Percentiles rank a stretch among this genome's conserved stretches.
phyloP scores from a whole-genome alignment of 176 grass and related monocot species.

The Cymbopogon citratus region DNA sequence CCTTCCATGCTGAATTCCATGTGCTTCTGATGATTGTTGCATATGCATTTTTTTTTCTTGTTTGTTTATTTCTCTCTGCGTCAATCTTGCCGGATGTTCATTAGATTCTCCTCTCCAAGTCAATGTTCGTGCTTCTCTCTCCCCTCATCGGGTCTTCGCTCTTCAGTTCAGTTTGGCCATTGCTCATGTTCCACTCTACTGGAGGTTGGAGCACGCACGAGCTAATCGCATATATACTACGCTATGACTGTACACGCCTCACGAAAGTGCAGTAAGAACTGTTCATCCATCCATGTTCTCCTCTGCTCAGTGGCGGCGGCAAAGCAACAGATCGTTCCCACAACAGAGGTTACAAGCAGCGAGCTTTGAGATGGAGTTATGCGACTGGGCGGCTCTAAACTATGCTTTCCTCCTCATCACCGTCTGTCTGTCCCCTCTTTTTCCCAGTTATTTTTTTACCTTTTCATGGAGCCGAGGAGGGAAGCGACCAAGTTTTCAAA shows the following conservation, averaged over 20 bases:
- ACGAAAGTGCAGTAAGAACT: background rate
- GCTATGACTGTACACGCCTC: background rate
- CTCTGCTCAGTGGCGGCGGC: background rate
- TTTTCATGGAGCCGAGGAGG: slow-evolving; percentile 19
- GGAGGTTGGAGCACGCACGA: background rate
- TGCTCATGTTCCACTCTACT: background rate
- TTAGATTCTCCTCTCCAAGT: slow-evolving; percentile 32
- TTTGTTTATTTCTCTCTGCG: slow-evolving; percentile 15
- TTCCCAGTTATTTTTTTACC: background rate
- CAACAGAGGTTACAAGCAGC: no score
- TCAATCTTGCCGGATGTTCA: background rate
- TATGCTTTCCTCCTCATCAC: background rate
- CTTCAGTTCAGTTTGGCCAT: background rate
- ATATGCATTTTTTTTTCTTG: background rate
- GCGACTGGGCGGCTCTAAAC: slow-evolving; percentile 26
- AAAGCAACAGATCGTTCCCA: background rate
- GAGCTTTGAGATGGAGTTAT: background rate
- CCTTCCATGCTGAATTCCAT: slow-evolving; percentile 29
- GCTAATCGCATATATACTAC: background rate
- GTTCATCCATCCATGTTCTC: background rate
- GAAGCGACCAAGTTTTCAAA: slow-evolving; percentile 46
- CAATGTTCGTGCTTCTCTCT: slow-evolving; percentile 3
- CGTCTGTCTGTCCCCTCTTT: background rate
- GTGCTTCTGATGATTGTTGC: slow-evolving; percentile 37
- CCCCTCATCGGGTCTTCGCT: background rate